Percentiles rank a stretch among this genome's conserved stretches.
These are phyloP conservation scores for Thermothelomyces thermophilus DNA, from an alignment of 2,329 filamentous ascomycete genomes.

Conservation along the genomic window DNA sequence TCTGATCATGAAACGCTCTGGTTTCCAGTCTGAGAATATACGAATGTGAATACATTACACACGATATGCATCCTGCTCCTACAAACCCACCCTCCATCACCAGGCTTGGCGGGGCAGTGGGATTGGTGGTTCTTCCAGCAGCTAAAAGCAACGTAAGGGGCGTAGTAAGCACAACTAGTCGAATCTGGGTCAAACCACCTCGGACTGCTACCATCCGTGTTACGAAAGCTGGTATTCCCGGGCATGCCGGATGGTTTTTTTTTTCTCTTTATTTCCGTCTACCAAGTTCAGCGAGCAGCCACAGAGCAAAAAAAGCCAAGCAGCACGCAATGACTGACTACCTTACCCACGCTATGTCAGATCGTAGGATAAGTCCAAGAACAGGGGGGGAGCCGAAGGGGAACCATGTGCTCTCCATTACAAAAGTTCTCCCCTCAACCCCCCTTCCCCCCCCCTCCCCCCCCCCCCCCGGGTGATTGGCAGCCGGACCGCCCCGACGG, in stretches of 20 bases:
- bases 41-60: too few relatives aligned
- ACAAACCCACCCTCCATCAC: not conserved
- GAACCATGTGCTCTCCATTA: not conserved
- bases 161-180: too few relatives aligned
- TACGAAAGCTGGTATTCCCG: not conserved
- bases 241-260: not conserved
- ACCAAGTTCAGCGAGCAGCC: not conserved
- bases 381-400: not conserved
- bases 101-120: not conserved
- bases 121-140: not conserved
- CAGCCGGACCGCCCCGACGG: conserved; percentile 1
- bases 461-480: conserved; percentile 1
- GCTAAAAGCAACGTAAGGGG: not conserved
- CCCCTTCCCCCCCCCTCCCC: not conserved
- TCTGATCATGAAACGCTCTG: too few relatives aligned
- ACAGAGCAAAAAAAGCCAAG: not conserved
- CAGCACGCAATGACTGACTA: conserved; percentile 1
- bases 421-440: too few relatives aligned
- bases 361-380: not conserved
- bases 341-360: not conserved
- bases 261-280: not conserved
- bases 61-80: not conserved
- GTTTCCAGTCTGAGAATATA: too few relatives aligned
- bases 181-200: not conserved
- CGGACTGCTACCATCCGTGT: conserved; percentile 1